Evolutionary conservation across 2,329 filamentous ascomycete genomes (phyloP).

Genomic region (Penicillium sp.): DNA sequence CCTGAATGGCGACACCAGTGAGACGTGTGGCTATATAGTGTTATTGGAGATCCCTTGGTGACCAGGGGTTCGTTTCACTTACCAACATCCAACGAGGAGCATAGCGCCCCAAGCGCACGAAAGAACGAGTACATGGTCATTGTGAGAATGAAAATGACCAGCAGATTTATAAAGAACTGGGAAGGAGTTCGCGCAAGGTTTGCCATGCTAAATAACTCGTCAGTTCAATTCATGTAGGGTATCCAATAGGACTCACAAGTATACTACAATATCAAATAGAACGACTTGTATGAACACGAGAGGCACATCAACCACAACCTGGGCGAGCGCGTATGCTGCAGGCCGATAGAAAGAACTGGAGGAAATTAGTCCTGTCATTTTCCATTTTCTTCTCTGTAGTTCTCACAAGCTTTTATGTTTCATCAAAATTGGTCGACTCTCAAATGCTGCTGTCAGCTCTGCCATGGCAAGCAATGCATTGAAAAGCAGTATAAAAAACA

Average conservation of each 20-base stretch:
- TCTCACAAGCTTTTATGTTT: conserved; percentile 59
- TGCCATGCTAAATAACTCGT: conserved; percentile 38
- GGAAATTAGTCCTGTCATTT: conserved; percentile 6
- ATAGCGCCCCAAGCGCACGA: conserved; percentile 43
- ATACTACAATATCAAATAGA: conserved; percentile 53
- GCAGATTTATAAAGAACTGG: conserved; percentile 54
- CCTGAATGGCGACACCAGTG: conserved; percentile 42
- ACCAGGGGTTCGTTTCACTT: conserved; percentile 7
- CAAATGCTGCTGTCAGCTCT: conserved; percentile 54
- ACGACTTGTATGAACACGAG: conserved; percentile 51
- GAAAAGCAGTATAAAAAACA: conserved; percentile 57
- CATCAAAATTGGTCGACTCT: conserved; percentile 55
- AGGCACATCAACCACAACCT: conserved; percentile 51
- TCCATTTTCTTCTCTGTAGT: accelerated
- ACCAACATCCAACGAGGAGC: conserved; percentile 44
- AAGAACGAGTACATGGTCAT: conserved; percentile 51
- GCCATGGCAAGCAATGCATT: conserved; percentile 54
- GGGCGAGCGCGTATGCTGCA: conserved; percentile 51
- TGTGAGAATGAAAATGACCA: conserved; percentile 48
- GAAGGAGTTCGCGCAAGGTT: conserved; percentile 49
- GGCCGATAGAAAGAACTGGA: conserved; percentile 55
- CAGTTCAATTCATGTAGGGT: neutral
- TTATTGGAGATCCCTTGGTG: neutral
- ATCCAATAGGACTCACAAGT: conserved; percentile 38
- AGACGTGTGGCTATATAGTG: conserved; percentile 38